These are phyloP conservation scores for Yamadazyma kitorensis DNA, from an alignment of 805 yeast genomes.

Conservation along the genomic window DNA sequence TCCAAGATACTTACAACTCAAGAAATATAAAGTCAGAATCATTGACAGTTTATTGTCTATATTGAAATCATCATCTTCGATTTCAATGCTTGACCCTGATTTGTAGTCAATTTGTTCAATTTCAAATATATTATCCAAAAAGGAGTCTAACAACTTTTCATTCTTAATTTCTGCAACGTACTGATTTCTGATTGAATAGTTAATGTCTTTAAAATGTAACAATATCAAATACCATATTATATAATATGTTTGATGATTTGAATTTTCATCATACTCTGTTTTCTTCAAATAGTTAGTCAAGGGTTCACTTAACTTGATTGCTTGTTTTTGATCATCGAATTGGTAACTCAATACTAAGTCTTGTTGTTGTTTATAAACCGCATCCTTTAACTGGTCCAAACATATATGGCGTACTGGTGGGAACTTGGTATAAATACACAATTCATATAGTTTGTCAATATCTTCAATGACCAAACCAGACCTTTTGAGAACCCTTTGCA, in stretches of 20 bases:
- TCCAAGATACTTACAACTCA: slow-evolving; percentile 50
- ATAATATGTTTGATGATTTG: slow-evolving; percentile 34
- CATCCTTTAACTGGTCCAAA: slow-evolving; percentile 32
- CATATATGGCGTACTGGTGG: slow-evolving; percentile 42
- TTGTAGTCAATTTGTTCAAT: slow-evolving; percentile 7
- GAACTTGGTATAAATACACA: slow-evolving; percentile 20
- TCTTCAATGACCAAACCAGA: slow-evolving; percentile 5
- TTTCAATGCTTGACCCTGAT: background rate
- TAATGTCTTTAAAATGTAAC: slow-evolving; percentile 58
- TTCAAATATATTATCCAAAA: slow-evolving; percentile 55
- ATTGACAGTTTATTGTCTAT: slow-evolving; percentile 19
- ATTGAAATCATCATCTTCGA: slow-evolving; percentile 4
- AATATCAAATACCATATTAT: slow-evolving; percentile 71
- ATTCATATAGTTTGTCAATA: slow-evolving; percentile 30
- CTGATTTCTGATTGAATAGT: slow-evolving; percentile 59
- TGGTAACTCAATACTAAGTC: slow-evolving; percentile 62
- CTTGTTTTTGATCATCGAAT: slow-evolving; percentile 37
- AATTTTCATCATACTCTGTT: slow-evolving; percentile 25
- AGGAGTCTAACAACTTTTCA: slow-evolving; percentile 40
- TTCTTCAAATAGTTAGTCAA: slow-evolving; percentile 35
- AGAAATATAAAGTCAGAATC: slow-evolving; percentile 50
- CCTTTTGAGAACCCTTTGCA: slow-evolving; percentile 25
- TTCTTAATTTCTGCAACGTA: slow-evolving; percentile 57
- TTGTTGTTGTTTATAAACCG: slow-evolving; percentile 51
- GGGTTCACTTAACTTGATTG: slow-evolving; percentile 34